Base-by-base conservation (phyloP, 805 yeast genomes). In the Wickerhamiella brachini region DNA sequence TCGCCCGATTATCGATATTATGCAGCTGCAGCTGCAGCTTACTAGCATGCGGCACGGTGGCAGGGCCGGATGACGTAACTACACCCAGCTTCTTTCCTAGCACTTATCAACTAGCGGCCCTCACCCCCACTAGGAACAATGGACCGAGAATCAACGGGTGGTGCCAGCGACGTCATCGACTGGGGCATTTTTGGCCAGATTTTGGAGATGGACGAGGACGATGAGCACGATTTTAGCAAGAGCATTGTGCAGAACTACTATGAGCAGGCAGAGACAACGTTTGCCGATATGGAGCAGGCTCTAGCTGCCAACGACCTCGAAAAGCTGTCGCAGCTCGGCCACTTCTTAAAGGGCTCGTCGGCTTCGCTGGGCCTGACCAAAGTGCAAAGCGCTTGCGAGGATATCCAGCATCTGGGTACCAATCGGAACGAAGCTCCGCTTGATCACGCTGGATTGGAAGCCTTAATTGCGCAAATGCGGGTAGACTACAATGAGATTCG, bases 291-390 rank as follows among this genome's bases (percentile, higher is more conserved):
- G 64, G 82, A 81, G 51, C 68, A 68, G 7, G 75, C 65, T n/a
- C 62, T 85, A 34, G 60, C 52, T 6, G 62, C 61, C 21, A 56
- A 55, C 24, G 66, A 70, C 57, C 71, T 88, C 53, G 74, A 70
- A 41, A 73, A 79, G 54, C 69, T 93, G 51, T 81, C 89, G 20
- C 73, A 80, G 13, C 69, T 84, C 59, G 98, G 98, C 13, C 98
- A 93, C 65, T 93, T 86, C 63, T 72, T 93, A 51, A 93, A 93
- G 65, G 98, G 98, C 45, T 83, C 95, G 12, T 94, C 97, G 1
- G 95, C 97, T 1, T 90, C 96, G 0, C 71, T 93, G 53, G 98
- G 98, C 2, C 73, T 93, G 51, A 78, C 77, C 45, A 79, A 80
- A 54, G 85, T 93, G 48, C 88, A 88, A 52, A 77, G 79, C 62